phyloP scores from a whole-genome alignment of 176 grass and related monocot genomes.

The Themeda triandra region DNA sequence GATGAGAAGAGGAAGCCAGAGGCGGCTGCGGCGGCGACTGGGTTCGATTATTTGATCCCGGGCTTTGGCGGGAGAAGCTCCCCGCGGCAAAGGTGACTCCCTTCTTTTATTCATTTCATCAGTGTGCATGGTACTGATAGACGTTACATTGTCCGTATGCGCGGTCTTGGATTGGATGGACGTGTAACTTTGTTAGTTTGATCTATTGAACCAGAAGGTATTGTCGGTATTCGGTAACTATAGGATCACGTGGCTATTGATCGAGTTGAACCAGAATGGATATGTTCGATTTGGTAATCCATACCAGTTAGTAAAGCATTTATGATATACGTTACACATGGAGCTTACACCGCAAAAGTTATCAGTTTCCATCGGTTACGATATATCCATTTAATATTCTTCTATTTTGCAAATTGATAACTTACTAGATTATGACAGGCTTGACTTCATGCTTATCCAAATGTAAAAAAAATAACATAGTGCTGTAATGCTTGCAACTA shows the following conservation, averaged over 20 bases:
- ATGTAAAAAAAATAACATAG: no score
- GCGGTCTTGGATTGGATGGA: neutral
- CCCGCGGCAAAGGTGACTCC: conserved; percentile 21
- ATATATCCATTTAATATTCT: neutral
- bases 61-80: conserved; percentile 58
- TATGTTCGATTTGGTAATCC: conserved; percentile 1
- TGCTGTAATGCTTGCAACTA: neutral
- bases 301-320: neutral
- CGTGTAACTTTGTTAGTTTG: neutral
- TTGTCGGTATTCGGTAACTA: neutral
- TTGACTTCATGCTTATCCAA: neutral
- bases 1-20: conserved; percentile 41
- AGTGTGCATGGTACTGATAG: neutral
- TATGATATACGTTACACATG: neutral
- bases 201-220: neutral
- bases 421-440: neutral
- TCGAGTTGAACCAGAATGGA: conserved; percentile 2
- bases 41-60: conserved; percentile 80
- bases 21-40: conserved; percentile 3
- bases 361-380: neutral
- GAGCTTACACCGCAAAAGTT: neutral
- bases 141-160: neutral
- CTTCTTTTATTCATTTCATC: neutral
- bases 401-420: neutral
- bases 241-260: conserved; percentile 1